Evolutionary conservation across 768 basidiomycete genomes (phyloP).

Genomic region (Pluteus cervinus): DNA sequence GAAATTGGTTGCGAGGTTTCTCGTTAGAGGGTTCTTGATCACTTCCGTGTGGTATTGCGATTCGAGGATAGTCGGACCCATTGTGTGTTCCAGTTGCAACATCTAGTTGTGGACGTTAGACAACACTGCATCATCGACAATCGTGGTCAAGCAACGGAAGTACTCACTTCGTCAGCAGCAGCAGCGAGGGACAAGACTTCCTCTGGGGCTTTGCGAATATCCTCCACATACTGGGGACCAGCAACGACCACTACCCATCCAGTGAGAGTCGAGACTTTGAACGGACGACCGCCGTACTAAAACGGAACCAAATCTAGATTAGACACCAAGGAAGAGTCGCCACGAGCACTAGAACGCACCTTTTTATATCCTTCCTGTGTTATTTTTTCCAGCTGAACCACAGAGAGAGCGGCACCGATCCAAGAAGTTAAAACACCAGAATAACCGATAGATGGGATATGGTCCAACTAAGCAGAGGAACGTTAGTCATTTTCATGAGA

Average conservation of each 20-base stretch:
- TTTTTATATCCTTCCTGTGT: conserved; percentile 26
- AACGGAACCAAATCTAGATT: conserved; percentile 1
- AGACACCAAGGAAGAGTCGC: conserved; percentile 8
- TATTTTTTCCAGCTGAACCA: conserved; percentile 16
- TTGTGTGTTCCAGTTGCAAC: conserved; percentile 22
- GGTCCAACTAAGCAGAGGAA: no score
- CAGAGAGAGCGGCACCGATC: conserved; percentile 20
- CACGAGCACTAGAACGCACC: conserved; percentile 12
- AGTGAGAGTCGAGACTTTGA: conserved; percentile 37
- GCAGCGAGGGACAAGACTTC: conserved; percentile 36
- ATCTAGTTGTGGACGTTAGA: conserved; percentile 16
- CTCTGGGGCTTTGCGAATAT: conserved; percentile 40
- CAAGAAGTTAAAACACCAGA: conserved; percentile 25
- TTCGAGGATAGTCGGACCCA: conserved; percentile 18
- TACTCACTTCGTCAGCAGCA: conserved; percentile 23
- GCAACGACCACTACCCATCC: conserved; percentile 41
- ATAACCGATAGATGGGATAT: conserved; percentile 32
- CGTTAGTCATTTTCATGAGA: no score
- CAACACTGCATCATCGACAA: not conserved
- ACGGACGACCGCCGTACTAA: conserved; percentile 22
- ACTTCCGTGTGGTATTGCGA: conserved; percentile 15
- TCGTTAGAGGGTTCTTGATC: conserved; percentile 14
- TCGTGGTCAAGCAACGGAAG: not conserved
- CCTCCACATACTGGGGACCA: conserved; percentile 34
- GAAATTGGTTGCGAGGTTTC: conserved; percentile 24